Conservation (phyloP, 306 rosid species). For the Luffa aegyptiaca region DNA sequence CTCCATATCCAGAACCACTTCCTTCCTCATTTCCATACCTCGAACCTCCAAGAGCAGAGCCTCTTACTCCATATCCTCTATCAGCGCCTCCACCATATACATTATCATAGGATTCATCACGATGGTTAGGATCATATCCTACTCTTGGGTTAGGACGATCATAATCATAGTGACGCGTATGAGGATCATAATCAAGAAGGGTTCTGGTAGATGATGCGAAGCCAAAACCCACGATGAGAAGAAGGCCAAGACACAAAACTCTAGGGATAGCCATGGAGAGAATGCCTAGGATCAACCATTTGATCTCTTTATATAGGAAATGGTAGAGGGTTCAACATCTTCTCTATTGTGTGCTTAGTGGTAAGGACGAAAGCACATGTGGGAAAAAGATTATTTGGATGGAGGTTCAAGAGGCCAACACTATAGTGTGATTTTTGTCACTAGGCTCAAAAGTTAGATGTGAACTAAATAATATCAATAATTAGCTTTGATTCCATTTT, state of each 20-base stretch:
- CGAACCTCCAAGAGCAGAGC: conserved; percentile 19
- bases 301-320: conserved; percentile 38
- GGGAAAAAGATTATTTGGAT: not conserved
- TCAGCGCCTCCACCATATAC: not conserved
- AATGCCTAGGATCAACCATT: conserved; percentile 16
- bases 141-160: conserved; percentile 5
- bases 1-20: not conserved
- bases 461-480: not conserved
- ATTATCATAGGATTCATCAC: not conserved
- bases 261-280: conserved; percentile 36
- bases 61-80: conserved; percentile 19
- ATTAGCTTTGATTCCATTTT: not conserved
- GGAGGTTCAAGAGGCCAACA: not conserved
- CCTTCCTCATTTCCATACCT: conserved; percentile 23
- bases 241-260: conserved; percentile 22
- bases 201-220: conserved; percentile 48
- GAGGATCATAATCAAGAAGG: conserved; percentile 32
- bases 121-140: not conserved
- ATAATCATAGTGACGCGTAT: conserved; percentile 7
- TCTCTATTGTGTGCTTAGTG: not conserved
- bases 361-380: not conserved
- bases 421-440: not conserved
- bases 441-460: not conserved
- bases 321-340: conserved; percentile 14
- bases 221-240: conserved; percentile 34